Evolutionary conservation across 768 basidiomycete species (phyloP).

Genomic region (Suillus brevipes): DNA sequence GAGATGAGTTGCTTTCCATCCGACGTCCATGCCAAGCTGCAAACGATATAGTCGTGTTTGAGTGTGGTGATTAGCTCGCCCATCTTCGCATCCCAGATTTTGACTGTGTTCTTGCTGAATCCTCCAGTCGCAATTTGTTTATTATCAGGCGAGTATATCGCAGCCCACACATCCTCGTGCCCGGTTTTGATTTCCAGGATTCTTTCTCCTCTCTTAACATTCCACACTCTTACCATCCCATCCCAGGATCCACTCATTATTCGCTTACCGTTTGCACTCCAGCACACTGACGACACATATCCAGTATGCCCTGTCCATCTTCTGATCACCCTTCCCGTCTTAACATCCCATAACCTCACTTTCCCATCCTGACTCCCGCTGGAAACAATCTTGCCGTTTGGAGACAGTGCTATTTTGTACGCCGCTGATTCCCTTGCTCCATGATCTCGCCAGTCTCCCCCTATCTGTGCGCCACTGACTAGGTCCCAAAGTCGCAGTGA

Average conservation of each 20-base stretch:
- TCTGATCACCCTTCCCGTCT: neutral
- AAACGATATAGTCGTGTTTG: accelerated
- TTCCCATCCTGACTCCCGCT: neutral
- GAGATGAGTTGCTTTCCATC: neutral
- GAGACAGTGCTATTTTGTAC: neutral
- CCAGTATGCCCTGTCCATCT: neutral
- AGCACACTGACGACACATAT: neutral
- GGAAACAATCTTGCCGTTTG: neutral
- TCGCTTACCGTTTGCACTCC: neutral
- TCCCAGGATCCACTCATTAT: neutral
- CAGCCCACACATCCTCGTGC: too few species aligned
- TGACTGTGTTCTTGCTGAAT: neutral
- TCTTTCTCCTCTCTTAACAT: neutral
- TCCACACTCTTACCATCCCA: neutral
- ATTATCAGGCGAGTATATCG: neutral
- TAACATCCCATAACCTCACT: neutral
- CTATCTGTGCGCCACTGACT: neutral
- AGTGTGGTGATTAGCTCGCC: neutral
- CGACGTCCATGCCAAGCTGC: neutral
- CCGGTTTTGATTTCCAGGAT: neutral
- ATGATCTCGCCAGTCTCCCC: neutral
- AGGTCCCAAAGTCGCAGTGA: neutral
- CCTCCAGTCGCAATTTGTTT: neutral
- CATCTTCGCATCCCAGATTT: neutral
- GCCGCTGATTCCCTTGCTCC: neutral